phyloP scores from a whole-genome alignment of 257 asterid genomes.

The Catharanthus roseus region DNA sequence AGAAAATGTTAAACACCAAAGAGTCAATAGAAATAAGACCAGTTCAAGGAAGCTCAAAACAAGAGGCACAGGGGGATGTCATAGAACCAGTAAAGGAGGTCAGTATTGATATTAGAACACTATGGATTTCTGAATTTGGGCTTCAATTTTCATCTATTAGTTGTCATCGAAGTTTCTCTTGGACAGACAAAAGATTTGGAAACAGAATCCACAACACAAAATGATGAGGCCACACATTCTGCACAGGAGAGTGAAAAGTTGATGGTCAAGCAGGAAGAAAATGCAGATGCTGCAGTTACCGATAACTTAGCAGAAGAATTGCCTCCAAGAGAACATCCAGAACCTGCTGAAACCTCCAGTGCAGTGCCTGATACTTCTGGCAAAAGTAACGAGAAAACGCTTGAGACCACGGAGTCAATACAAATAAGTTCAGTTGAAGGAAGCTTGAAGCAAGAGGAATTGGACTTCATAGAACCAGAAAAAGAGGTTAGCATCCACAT shows the following conservation, averaged over 20 bases:
- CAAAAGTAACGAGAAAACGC: background rate
- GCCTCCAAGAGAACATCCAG: background rate
- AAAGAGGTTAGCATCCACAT: conserved; percentile 3
- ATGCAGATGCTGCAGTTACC: background rate
- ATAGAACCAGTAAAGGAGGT: background rate
- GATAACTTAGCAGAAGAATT: background rate
- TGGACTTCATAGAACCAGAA: background rate
- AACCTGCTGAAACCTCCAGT: background rate
- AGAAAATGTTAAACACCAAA: no score
- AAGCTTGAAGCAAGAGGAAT: background rate
- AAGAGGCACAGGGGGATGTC: background rate
- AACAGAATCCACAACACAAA: background rate
- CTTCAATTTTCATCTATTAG: background rate
- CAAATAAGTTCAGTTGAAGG: background rate
- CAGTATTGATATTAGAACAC: background rate
- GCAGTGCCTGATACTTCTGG: background rate
- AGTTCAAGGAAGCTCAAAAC: background rate
- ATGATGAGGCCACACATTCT: background rate
- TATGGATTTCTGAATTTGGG: background rate
- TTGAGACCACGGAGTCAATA: background rate
- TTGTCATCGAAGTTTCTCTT: background rate
- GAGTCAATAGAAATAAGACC: background rate
- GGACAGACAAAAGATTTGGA: conserved; percentile 2
- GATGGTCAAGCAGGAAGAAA: background rate
- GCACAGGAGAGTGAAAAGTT: background rate